Conservation (phyloP, 2,329 filamentous ascomycete genomes). For the Diaporthe ampelina region DNA sequence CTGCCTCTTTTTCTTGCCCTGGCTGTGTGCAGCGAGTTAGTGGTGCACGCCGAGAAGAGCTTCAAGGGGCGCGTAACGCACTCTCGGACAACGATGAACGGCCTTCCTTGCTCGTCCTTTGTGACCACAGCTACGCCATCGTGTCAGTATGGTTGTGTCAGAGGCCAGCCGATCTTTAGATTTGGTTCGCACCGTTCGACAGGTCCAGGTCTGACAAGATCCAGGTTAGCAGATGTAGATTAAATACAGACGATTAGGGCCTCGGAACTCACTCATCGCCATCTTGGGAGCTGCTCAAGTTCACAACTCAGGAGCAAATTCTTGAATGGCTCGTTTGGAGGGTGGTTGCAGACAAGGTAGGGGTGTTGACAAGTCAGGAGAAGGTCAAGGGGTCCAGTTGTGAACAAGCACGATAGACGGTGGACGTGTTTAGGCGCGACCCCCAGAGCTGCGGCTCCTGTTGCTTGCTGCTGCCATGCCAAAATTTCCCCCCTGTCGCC, state of each 20-base stretch:
- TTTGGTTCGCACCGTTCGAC: constrained; percentile 76
- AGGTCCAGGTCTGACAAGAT: constrained; percentile 78
- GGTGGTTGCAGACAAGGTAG: constrained; percentile 10
- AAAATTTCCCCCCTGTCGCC: constrained; percentile 35
- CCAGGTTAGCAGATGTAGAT: constrained; percentile 36
- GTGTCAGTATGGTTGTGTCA: constrained; percentile 41
- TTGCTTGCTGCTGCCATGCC: constrained; percentile 20
- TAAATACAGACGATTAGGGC: constrained; percentile 4
- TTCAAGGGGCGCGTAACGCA: constrained; percentile 63
- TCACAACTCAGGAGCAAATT: constrained; percentile 13
- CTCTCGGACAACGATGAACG: constrained; percentile 99
- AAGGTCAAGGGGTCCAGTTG: constrained; percentile 25
- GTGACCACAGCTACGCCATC: constrained; percentile 74
- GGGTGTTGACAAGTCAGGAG: constrained; percentile 9
- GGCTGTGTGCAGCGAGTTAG: constrained; percentile 65
- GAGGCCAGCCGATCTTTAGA: constrained; percentile 41
- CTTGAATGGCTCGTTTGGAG: constrained; percentile 15
- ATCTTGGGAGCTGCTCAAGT: constrained; percentile 56
- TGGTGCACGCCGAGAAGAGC: not conserved
- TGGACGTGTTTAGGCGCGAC: constrained; percentile 37
- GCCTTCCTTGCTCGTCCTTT: constrained; percentile 97
- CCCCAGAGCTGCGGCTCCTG: constrained; percentile 17
- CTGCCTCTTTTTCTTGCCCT: constrained; percentile 97
- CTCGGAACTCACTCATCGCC: constrained; percentile 68
- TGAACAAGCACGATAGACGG: constrained; percentile 6